Percentiles rank a stretch among this genome's conserved stretches.
These are phyloP conservation scores for Xerocomellus chrysenteron DNA, from an alignment of 768 basidiomycete species.

Conservation along the genomic window DNA sequence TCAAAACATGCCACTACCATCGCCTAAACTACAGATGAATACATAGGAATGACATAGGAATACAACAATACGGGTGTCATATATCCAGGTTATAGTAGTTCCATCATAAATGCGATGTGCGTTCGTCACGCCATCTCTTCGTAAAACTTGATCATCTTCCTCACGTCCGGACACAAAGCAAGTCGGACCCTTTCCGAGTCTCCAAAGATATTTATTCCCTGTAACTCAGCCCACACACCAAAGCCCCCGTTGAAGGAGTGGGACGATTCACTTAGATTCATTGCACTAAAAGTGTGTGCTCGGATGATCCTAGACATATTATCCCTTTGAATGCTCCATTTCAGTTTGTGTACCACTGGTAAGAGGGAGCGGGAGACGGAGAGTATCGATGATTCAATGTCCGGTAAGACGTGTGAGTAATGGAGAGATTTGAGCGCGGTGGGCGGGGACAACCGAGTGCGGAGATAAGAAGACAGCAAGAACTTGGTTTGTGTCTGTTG, in stretches of 20 bases:
- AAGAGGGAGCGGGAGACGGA: constrained; percentile 59
- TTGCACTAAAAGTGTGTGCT: constrained; percentile 35
- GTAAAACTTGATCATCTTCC: constrained; percentile 57
- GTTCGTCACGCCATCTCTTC: constrained; percentile 40
- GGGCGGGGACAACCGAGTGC: constrained; percentile 41
- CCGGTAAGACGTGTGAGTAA: constrained; percentile 56
- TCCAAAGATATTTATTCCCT: constrained; percentile 47
- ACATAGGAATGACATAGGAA: background rate
- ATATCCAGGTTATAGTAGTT: background rate
- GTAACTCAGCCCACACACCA: constrained; percentile 56
- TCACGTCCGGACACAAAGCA: constrained; percentile 65
- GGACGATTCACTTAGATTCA: constrained; percentile 16
- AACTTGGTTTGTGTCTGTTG: constrained; percentile 53
- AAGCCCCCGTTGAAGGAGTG: constrained; percentile 37
- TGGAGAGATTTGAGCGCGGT: constrained; percentile 46
- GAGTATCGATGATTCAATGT: constrained; percentile 58
- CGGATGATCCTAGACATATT: constrained; percentile 58
- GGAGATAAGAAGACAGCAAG: constrained; percentile 54
- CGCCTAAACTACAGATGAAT: background rate
- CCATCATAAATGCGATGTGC: background rate
- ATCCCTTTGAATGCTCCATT: constrained; percentile 70
- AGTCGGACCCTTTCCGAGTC: constrained; percentile 67
- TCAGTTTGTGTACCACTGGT: constrained; percentile 63
- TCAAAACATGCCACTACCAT: no score
- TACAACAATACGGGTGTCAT: background rate